Base-by-base conservation (phyloP, 1,284 basidiomycete genomes). In the Melanopsichium pennsylvanicum region DNA sequence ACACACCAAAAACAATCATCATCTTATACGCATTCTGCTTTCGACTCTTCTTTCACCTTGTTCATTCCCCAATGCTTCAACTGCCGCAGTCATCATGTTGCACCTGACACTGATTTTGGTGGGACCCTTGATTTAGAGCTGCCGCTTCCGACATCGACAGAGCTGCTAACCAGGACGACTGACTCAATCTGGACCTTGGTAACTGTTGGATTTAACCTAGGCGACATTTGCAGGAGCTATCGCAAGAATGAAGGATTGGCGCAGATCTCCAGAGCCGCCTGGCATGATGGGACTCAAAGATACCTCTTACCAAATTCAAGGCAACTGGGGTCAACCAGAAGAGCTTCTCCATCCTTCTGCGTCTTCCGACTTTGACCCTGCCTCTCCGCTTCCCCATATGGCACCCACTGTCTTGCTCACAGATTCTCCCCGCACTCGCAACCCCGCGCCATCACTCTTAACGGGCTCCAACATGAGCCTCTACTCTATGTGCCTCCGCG, bases 171-270 rank as follows among this genome's bases (percentile, higher is more conserved):
- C 7, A 7, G 8, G 27, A 29, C 27, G 13, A 8, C 13, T 13
- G 27, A 29, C 27, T 29, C 27, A 13, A 8, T 7, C 27, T 29
- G 7, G 7, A 13, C 27, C 13, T 13, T 29, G 7, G 13, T 13
- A 13, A 29, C n/a, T n/a, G n/a, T n/a, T n/a, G n/a, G n/a, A n/a
- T n/a, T n/a, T n/a, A n/a, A n/a, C n/a, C n/a, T n/a, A n/a, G n/a
- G n/a, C n/a, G n/a, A n/a, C n/a, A n/a, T n/a, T n/a, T n/a, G n/a
- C n/a, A n/a, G 8, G 16, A 3, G 21, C 4, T 25, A 22, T 10
- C n/a, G 23, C 5, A 12, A 68, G 11, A 15, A 74, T 74, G 72
- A 74, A 74, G 35, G 72, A 74, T 32, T 74, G 72, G 72, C 47
- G 59, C 8, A 56, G 69, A 29, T 74, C 72, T 5, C 72, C 72